Evolutionary conservation across 805 yeast species (phyloP).

Genomic region (Saturnispora ahearnii): DNA sequence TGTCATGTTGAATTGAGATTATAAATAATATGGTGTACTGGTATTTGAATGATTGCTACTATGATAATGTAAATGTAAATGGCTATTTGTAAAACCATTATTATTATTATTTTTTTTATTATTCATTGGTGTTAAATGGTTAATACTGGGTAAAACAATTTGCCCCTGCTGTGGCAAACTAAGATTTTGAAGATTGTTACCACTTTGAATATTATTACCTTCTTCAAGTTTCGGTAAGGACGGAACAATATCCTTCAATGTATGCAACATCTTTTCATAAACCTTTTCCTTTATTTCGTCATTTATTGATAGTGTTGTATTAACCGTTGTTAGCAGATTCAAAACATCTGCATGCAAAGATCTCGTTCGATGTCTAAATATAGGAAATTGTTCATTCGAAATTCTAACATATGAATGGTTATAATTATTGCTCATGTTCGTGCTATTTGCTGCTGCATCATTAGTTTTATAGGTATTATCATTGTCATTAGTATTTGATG

Average conservation of each 20-base stretch:
- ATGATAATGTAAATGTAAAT: too few relatives aligned
- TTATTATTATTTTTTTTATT: not conserved
- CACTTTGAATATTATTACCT: too few relatives aligned
- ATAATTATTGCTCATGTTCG: not conserved
- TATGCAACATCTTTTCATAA: constrained; percentile 2
- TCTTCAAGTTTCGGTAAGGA: not conserved
- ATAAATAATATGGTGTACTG: not conserved
- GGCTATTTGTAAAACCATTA: too few relatives aligned
- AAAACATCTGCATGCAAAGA: constrained; percentile 3
- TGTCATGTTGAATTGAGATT: not conserved
- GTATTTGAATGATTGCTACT: not conserved
- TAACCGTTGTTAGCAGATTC: not conserved
- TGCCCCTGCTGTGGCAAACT: not conserved
- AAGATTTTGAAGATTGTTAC: too few relatives aligned
- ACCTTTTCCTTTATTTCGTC: constrained; percentile 3
- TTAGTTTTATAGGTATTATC: too few relatives aligned
- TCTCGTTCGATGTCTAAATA: not conserved
- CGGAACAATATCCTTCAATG: constrained; percentile 1
- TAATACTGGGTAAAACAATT: not conserved
- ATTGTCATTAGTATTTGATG: too few relatives aligned
- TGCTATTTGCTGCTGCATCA: not conserved
- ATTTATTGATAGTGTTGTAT: not conserved
- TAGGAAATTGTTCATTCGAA: not conserved
- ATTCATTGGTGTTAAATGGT: not conserved
- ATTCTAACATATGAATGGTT: not conserved